Percentiles rank a stretch among this genome's conserved stretches.
phyloP scores from a whole-genome alignment of 2,329 filamentous ascomycete species.

The Bisporella sp. region DNA sequence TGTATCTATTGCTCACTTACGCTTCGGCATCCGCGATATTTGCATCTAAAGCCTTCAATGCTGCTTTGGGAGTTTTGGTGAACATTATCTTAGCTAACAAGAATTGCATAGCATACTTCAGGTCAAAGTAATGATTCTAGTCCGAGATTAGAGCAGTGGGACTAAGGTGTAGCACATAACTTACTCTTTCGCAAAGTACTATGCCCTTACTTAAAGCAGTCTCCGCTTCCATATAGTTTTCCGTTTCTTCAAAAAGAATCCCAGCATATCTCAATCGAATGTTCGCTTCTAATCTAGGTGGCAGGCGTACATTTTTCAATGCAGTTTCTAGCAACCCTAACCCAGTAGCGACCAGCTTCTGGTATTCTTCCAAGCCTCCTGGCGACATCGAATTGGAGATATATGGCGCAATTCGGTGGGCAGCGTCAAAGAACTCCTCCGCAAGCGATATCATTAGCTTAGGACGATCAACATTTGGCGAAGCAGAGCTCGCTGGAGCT shows the following conservation, averaged over 20 bases:
- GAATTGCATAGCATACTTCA: slow-evolving; percentile 75
- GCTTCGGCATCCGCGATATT: slow-evolving; percentile 63
- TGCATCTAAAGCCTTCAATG: slow-evolving; percentile 63
- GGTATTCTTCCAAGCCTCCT: slow-evolving; percentile 54
- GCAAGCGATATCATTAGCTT: slow-evolving; percentile 59
- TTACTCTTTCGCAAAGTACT: slow-evolving; percentile 58
- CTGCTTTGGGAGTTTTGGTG: slow-evolving; percentile 64
- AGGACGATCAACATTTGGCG: slow-evolving; percentile 12
- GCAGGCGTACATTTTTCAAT: slow-evolving; percentile 51
- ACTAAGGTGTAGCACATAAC: slow-evolving; percentile 1
- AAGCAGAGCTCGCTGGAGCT: slow-evolving; percentile 8
- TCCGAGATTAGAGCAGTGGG: background rate
- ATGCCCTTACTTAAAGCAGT: slow-evolving; percentile 66
- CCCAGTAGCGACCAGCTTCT: slow-evolving; percentile 64
- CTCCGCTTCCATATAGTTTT: slow-evolving; percentile 68
- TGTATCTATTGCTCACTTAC: slow-evolving; percentile 32
- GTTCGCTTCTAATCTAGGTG: slow-evolving; percentile 61
- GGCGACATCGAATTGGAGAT: slow-evolving; percentile 44
- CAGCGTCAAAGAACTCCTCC: slow-evolving; percentile 67
- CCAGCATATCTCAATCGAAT: slow-evolving; percentile 65
- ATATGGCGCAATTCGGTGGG: slow-evolving; percentile 46
- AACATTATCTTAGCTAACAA: slow-evolving; percentile 64
- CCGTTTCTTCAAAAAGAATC: slow-evolving; percentile 65
- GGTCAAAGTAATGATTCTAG: slow-evolving; percentile 51
- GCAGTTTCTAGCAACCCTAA: slow-evolving; percentile 66